phyloP scores from a whole-genome alignment of 495 filamentous ascomycete genomes.

The Neurospora intermedia region DNA sequence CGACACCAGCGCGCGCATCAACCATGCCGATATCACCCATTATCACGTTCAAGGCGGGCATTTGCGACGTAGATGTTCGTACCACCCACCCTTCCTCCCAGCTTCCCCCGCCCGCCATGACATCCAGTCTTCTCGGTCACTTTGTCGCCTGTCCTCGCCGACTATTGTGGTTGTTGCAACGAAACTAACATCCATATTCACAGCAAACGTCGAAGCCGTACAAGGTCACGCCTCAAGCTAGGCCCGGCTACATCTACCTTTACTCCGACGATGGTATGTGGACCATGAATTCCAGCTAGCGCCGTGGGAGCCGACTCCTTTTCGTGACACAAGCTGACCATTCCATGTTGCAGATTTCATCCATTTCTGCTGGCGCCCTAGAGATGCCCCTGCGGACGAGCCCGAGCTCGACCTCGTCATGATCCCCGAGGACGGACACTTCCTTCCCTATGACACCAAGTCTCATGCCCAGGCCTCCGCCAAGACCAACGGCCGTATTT shows the following conservation, averaged over 20 bases:
- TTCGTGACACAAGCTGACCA: constrained; percentile 9
- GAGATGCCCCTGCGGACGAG: constrained; percentile 43
- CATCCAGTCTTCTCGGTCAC: background rate
- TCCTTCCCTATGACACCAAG: constrained; percentile 61
- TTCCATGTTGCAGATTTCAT: constrained; percentile 50
- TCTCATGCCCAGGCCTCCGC: constrained; percentile 38
- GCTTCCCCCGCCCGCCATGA: background rate
- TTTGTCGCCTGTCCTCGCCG: background rate
- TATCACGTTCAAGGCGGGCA: constrained; percentile 95
- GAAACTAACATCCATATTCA: constrained; percentile 14
- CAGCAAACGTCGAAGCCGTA: constrained; percentile 50
- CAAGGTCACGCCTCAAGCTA: constrained; percentile 56
- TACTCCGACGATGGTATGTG: constrained; percentile 77
- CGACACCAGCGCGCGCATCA: background rate
- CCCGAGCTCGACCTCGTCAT: constrained; percentile 78
- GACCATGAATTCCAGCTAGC: background rate
- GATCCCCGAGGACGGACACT: constrained; percentile 79
- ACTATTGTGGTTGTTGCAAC: background rate
- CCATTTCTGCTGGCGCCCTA: constrained; percentile 90
- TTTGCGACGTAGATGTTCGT: constrained; percentile 77
- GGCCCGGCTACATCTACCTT: constrained; percentile 84
- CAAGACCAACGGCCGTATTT: constrained; percentile 80
- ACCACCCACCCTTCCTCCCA: constrained; percentile 2
- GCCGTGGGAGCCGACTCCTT: background rate
- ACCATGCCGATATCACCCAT: constrained; percentile 72